These are phyloP conservation scores for Curvularia spicifera DNA, from an alignment of 2,329 filamentous ascomycete genomes.

Conservation along the genomic window DNA sequence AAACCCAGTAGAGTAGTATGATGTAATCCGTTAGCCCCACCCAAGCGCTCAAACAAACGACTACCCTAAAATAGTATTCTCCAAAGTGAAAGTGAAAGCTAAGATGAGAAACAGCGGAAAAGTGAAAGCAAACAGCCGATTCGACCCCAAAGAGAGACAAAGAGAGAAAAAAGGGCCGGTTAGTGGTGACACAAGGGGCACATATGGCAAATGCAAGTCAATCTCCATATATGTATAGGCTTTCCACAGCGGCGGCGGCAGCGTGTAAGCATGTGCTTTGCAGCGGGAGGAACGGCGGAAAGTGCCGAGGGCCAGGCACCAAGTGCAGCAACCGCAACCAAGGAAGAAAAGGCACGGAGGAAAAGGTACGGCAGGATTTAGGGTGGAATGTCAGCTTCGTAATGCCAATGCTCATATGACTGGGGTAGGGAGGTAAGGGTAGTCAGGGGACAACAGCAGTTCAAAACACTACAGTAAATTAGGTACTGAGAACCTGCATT, in stretches of 20 bases:
- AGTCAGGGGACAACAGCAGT: slow-evolving; percentile 4
- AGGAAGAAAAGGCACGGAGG: background rate
- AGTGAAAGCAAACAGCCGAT: background rate
- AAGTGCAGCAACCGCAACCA: background rate
- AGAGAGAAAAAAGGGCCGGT: slow-evolving; percentile 11
- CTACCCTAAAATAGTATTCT: background rate
- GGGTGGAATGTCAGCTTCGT: background rate
- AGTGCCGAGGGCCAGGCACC: background rate
- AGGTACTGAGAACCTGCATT: background rate
- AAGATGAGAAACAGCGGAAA: background rate
- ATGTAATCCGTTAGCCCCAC: too few relatives aligned
- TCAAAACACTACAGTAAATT: background rate
- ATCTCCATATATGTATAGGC: background rate
- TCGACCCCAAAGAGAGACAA: background rate
- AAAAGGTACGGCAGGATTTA: background rate
- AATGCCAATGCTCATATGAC: background rate
- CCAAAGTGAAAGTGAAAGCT: background rate
- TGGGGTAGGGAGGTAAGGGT: background rate
- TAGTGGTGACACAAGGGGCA: background rate
- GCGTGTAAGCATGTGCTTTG: background rate
- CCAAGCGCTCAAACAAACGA: background rate
- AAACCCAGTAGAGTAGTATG: too few relatives aligned
- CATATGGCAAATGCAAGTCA: background rate
- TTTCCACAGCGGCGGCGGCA: background rate
- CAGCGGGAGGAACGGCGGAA: background rate